A percentile compares a stretch with the other conserved stretches of the same genome.
Conservation (phyloP, 345 rosid species). For the Aegle marmelos region DNA sequence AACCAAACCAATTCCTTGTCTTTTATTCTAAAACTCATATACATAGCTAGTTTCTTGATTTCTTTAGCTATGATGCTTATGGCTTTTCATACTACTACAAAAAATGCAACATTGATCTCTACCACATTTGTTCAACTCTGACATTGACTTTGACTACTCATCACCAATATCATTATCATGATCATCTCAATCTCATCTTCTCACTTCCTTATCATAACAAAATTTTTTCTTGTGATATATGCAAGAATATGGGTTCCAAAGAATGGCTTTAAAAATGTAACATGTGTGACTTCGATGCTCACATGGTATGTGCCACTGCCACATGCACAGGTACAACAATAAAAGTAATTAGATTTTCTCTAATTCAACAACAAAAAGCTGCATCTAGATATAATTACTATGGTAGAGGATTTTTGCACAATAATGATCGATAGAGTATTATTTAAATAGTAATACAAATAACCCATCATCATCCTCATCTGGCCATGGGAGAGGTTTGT, state of each 20-base stretch:
- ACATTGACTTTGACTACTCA: constrained; percentile 20
- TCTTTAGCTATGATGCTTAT: constrained; percentile 31
- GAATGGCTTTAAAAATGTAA: constrained; percentile 48
- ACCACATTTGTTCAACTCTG: constrained; percentile 41
- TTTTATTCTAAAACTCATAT: constrained; percentile 26
- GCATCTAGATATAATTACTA: too few relatives aligned
- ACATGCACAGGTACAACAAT: not conserved
- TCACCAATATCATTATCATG: constrained; percentile 43
- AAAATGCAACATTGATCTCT: constrained; percentile 41
- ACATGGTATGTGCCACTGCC: constrained; percentile 35
- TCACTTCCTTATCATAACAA: constrained; percentile 24
- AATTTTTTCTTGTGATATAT: constrained; percentile 37
- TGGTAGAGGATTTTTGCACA: too few relatives aligned
- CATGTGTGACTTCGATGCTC: constrained; percentile 42
- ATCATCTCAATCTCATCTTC: constrained; percentile 34
- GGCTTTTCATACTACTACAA: constrained; percentile 44
- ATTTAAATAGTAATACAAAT: too few relatives aligned
- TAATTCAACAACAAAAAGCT: too few relatives aligned
- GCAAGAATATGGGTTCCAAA: constrained; percentile 27
- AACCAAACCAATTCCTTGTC: constrained; percentile 32
- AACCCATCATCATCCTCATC: too few relatives aligned
- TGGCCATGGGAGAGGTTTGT: too few relatives aligned
- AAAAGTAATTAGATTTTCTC: too few relatives aligned
- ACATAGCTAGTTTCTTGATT: constrained; percentile 29
- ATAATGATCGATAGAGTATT: too few relatives aligned